Conservation (phyloP, 2,329 filamentous ascomycete genomes). For the Ophiostoma ips region DNA sequence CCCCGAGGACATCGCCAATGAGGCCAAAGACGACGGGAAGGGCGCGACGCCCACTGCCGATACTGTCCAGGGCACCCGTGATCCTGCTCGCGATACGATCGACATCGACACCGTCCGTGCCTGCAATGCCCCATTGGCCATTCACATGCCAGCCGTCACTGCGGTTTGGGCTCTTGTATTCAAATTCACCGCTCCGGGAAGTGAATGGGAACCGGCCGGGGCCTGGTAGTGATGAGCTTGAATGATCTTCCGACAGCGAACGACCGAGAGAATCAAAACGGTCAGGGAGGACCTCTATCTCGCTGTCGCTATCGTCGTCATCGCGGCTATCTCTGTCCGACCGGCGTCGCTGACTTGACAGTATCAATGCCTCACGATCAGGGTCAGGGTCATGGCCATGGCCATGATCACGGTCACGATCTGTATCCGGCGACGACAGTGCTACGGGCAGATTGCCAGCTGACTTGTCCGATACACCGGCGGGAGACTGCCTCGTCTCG, state of each 20-base stretch:
- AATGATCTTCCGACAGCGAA: constrained; percentile 21
- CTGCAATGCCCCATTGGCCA: constrained; percentile 31
- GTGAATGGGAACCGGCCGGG: constrained; percentile 14
- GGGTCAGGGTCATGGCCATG: too few relatives aligned
- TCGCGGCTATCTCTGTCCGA: neutral
- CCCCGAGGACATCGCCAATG: constrained; percentile 17
- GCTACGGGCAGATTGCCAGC: neutral
- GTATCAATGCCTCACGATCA: neutral
- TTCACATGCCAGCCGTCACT: constrained; percentile 17
- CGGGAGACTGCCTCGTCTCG: constrained; percentile 10
- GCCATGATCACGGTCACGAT: neutral
- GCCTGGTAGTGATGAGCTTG: neutral
- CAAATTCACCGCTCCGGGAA: constrained; percentile 29
- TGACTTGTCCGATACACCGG: neutral
- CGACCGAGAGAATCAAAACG: constrained; percentile 32
- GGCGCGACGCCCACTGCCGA: constrained; percentile 2
- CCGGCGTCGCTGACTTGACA: neutral
- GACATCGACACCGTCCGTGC: constrained; percentile 28
- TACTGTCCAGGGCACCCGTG: constrained; percentile 20
- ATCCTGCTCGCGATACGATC: constrained; percentile 21
- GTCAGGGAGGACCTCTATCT: constrained; percentile 31
- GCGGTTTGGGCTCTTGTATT: constrained; percentile 23
- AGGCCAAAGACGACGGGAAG: constrained; percentile 17
- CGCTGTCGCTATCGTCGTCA: constrained; percentile 16
- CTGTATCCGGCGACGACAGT: neutral